Percentiles rank a stretch among this genome's conserved stretches.
Conservation (phyloP, 148 eudicot species). For the Rhododendron mucronatum region DNA sequence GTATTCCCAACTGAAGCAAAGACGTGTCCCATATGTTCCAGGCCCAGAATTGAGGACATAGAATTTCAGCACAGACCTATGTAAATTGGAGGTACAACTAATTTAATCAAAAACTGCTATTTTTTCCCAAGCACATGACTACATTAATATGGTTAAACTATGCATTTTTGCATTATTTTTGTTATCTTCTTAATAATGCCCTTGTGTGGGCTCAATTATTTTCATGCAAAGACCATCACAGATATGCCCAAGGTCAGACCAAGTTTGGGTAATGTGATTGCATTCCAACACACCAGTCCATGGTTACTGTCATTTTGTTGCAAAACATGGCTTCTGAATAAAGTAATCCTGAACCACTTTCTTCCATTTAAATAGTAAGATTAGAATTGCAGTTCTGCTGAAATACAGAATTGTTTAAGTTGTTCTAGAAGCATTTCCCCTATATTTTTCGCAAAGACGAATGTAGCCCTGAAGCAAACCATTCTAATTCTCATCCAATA, state of each 20-base stretch:
- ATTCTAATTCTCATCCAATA: background rate
- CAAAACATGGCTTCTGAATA: background rate
- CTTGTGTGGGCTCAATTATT: background rate
- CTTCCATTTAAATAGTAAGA: background rate
- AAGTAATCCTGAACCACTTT: background rate
- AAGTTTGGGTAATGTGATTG: background rate
- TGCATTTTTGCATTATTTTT: background rate
- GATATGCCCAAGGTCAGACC: background rate
- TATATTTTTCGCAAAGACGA: background rate
- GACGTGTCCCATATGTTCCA: background rate
- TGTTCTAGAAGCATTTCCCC: background rate
- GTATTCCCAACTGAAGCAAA: background rate
- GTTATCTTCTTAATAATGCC: background rate
- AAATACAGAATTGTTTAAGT: background rate
- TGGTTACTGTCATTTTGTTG: background rate
- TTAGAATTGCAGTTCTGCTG: background rate
- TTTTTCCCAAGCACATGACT: background rate
- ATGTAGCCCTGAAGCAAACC: background rate
- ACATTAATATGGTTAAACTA: background rate
- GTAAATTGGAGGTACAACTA: background rate
- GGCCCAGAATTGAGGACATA: background rate
- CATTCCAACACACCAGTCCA: conserved; percentile 1
- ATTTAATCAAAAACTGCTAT: background rate
- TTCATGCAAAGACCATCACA: background rate
- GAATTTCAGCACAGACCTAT: background rate